Base-by-base conservation (phyloP, 164 flowering plant genomes). In the Piper longum region DNA sequence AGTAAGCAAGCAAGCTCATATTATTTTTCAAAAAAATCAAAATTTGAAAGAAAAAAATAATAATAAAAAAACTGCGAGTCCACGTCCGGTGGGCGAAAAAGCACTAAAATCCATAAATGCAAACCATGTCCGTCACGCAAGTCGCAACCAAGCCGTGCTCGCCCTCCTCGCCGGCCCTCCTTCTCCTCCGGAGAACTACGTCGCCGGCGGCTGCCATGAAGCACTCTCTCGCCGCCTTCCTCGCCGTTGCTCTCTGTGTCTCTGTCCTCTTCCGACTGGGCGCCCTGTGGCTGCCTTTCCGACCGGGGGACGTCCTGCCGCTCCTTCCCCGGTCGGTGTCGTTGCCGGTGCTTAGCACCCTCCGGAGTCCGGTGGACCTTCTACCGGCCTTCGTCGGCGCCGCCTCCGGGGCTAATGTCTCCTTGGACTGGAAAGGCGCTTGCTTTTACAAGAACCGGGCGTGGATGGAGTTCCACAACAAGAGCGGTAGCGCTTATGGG, bases 401-500 rank as follows among this genome's bases (percentile, higher is more conserved):
- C 16, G 95, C 84, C 58, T 77, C 85, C 18, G 65, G 78, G 41
- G 5, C 57, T 1, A 73, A 82, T 61, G 65, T 66, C 59, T 58
- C 79, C 54, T 19, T 81, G 26, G 72, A 78, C n/a, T 93, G 96
- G 97, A 85, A 93, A 67, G 98, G 96, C 0, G 84, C 98, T 42
- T 93, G 98, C 72, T 93, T 93, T 54, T 85, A 83, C 55, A 41
- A 88, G 61, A 89, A 76, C 77, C 66, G 42, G 12, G 98, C 97
- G 59, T 86, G 96, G 91, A 69, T 93, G 84, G 95, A 88, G 76
- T 81, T 93, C 62, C 80, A 89, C 66, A 89, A 93, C 72, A 82
- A 83, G 48, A 77, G 66, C 59, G 83, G 85, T 4, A 77, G 73
- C 41, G 67, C 85, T 66, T 92, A 79, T 69, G 98, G 98, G 16